phyloP scores from a whole-genome alignment of 495 filamentous ascomycete species.

The Parathielavia hyrcaniae region DNA sequence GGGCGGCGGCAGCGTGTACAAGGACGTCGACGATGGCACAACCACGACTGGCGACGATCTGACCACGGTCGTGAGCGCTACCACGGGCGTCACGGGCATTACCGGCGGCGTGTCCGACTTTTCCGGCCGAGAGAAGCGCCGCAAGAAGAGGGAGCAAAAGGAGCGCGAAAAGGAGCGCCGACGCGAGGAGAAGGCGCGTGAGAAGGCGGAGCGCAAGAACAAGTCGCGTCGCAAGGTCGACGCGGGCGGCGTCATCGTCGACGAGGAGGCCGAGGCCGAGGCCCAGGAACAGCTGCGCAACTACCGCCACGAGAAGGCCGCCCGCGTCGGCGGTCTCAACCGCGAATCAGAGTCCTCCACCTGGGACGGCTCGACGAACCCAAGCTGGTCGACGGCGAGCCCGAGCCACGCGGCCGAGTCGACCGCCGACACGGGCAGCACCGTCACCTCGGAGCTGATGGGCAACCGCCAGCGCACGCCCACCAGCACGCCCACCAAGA shows the following conservation, averaged over 20 bases:
- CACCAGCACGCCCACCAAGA: conserved; percentile 48
- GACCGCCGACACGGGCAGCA: conserved; percentile 49
- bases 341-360: conserved; percentile 65
- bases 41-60: conserved; percentile 40
- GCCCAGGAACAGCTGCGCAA: conserved; percentile 54
- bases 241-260: conserved; percentile 41
- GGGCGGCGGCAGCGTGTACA: conserved; percentile 70
- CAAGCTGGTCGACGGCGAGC: conserved; percentile 37
- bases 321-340: conserved; percentile 81
- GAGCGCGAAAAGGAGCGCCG: conserved; percentile 44
- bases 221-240: conserved; percentile 37
- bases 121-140: conserved; percentile 40
- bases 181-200: conserved; percentile 39
- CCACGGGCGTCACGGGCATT: conserved; percentile 43
- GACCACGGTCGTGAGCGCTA: conserved; percentile 36
- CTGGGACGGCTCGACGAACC: conserved; percentile 58
- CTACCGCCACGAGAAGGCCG: conserved; percentile 78
- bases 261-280: conserved; percentile 61
- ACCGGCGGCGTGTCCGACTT: conserved; percentile 44
- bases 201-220: conserved; percentile 41
- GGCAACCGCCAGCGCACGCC: conserved; percentile 47
- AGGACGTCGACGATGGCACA: conserved; percentile 54
- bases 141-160: conserved; percentile 47
- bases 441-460: conserved; percentile 51
- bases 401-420: conserved; percentile 27